These are phyloP conservation scores for Erodium maritimum DNA, from an alignment of 345 rosid species.

Conservation along the genomic window DNA sequence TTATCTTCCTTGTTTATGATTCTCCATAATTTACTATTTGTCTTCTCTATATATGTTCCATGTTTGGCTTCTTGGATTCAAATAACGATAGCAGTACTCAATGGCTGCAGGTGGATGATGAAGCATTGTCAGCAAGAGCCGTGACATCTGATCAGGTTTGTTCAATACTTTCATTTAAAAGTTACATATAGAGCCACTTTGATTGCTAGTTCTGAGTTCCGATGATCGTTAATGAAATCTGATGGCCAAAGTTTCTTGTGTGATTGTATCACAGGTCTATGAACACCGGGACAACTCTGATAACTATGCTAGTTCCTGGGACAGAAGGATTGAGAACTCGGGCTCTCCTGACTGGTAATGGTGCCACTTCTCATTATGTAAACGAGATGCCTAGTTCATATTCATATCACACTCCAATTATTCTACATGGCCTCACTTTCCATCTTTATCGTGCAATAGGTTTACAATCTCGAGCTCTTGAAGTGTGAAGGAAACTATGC, in stretches of 20 bases:
- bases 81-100: neutral
- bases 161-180: neutral
- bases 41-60: neutral
- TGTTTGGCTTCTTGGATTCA: neutral
- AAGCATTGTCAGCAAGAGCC: slow-evolving; percentile 29
- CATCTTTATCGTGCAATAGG: too few species aligned
- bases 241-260: neutral
- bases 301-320: neutral
- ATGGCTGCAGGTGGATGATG: slow-evolving; percentile 28
- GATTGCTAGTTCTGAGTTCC: neutral
- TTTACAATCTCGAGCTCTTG: too few species aligned
- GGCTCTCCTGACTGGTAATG: too few species aligned
- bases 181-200: neutral
- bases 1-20: too few species aligned
- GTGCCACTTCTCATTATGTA: too few species aligned
- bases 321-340: too few species aligned
- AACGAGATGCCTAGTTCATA: too few species aligned
- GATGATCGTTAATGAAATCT: neutral
- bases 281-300: slow-evolving; percentile 6
- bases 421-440: too few species aligned
- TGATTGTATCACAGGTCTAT: slow-evolving; percentile 9
- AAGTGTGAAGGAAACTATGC: too few species aligned
- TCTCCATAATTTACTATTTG: neutral
- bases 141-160: slow-evolving; percentile 27
- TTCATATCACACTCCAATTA: too few species aligned